Base-by-base conservation (phyloP, 2,329 filamentous ascomycete genomes). In the Pseudonectria foliicola region DNA sequence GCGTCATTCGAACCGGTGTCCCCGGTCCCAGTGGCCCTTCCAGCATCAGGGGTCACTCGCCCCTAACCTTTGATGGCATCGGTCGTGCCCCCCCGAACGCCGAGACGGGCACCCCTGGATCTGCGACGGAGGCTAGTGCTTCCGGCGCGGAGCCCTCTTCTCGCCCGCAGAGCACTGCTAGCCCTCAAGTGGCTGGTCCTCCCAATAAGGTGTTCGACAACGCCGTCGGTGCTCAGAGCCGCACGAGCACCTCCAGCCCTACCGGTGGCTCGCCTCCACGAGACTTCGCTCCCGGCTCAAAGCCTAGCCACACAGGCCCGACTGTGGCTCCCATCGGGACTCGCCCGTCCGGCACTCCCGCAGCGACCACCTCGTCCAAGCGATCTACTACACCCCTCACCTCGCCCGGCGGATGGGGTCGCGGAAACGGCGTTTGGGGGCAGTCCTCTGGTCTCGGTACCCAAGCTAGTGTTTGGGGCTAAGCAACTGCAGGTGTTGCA, bases 401-500 rank as follows among this genome's bases (percentile, higher is more conserved):
- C n/a, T 93, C 88, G n/a, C 88, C 89, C 10, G 70, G 81, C 13
- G 77, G 80, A 40, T 95, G 89, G 89, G 80, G 84, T 36, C 82
- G 79, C 55, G 82, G 84, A 47, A 82, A 80, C 46, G 82, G 80
- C 26, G 85, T 90, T 29, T 95, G 89, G 89, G 85, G 87, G 40
- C 82, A 80, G 53, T 86, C 85, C 54, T 85, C 80, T 46, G 77
- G 79, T 33, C 78, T 93, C 42, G 85, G 88, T 46, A 84, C 89
- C 42, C 87, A 93, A 60, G 88, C 89, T 46, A 93, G 87, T 46
- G 90, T 95, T 49, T 96, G 89, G 89, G 89, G 89, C 51, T 95
- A 80, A 34, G 30, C 35, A 18, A 3, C 12, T 30, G 16, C 18
- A 8, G 32, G 31, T 33, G 32, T 18, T 25, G 27, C 8, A 26